phyloP scores from a whole-genome alignment of 1,284 basidiomycete species.

The Sporisorium scitamineum region DNA sequence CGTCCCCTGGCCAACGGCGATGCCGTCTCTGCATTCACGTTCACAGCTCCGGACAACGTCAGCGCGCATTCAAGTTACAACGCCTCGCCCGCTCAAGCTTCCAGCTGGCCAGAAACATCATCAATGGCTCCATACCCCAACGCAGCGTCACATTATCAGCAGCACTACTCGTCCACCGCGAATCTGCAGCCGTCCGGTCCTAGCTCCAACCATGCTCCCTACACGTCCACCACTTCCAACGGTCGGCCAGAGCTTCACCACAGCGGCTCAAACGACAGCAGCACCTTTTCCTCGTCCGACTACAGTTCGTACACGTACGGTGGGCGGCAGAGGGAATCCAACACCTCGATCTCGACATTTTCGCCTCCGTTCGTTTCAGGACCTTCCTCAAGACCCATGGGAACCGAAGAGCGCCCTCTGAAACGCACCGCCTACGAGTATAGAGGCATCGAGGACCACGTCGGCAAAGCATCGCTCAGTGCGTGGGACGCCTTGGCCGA shows the following conservation, averaged over 20 bases:
- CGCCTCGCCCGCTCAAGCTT: constrained; percentile 1
- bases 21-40: constrained; percentile 17
- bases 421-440: constrained; percentile 27
- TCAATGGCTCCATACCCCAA: constrained; percentile 1
- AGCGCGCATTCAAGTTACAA: constrained; percentile 7
- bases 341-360: constrained; percentile 25
- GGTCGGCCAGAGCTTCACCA: constrained; percentile 32
- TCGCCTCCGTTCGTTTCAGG: constrained; percentile 28
- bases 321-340: constrained; percentile 22
- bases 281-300: constrained; percentile 28
- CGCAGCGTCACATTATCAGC: constrained; percentile 20
- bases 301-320: constrained; percentile 21
- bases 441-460: constrained; percentile 17
- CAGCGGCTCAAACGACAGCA: constrained; percentile 34
- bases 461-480: constrained; percentile 35
- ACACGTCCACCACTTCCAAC: constrained; percentile 1
- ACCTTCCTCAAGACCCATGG: constrained; percentile 30
- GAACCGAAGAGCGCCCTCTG: constrained; percentile 26
- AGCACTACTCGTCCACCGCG: constrained; percentile 15
- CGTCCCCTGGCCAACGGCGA: constrained; percentile 12
- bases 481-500: constrained; percentile 48
- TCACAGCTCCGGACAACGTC: constrained; percentile 10
- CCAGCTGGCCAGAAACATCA: constrained; percentile 6
- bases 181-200: not conserved
- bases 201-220: not conserved